Conservation (phyloP, 73 alveolate genomes). For the Symbiodinium natans region DNA sequence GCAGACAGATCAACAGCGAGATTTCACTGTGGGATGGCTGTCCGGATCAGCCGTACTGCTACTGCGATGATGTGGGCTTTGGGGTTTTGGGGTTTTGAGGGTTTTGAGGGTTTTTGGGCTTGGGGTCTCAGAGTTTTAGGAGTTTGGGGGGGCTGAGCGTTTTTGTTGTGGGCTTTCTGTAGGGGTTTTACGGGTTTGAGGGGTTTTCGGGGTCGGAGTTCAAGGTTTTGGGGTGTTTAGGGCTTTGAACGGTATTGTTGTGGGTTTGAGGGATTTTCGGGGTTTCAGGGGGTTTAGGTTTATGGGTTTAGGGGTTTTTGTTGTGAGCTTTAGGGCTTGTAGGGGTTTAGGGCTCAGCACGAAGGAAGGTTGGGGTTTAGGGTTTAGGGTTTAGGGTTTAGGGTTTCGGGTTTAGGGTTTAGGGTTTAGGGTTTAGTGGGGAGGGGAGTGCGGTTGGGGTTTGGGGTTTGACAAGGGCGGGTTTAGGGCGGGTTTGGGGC, state of each 20-base stretch:
- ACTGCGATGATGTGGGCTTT: too few relatives aligned
- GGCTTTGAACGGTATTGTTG: too few relatives aligned
- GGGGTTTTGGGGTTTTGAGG: too few relatives aligned
- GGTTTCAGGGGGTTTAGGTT: not conserved
- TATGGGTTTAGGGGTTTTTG: not conserved
- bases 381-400: not conserved
- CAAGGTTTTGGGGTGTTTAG: not conserved
- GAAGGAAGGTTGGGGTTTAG: not conserved
- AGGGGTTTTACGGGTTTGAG: not conserved
- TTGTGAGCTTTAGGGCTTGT: not conserved
- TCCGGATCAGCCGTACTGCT: too few relatives aligned
- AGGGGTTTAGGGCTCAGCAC: not conserved
- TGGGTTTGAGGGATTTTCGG: not conserved
- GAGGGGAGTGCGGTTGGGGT: too few relatives aligned
- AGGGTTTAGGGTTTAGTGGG: not conserved
- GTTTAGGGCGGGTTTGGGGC: too few relatives aligned
- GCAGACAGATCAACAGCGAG: too few relatives aligned
- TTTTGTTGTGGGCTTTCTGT: not conserved
- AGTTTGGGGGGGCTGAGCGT: not conserved
- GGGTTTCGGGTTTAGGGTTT: not conserved
- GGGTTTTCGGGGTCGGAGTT: not conserved
- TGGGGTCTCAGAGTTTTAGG: too few relatives aligned
- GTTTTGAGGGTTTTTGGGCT: too few relatives aligned
- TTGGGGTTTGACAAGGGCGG: too few relatives aligned
- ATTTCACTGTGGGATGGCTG: too few relatives aligned